Evolutionary conservation across 805 yeast genomes (phyloP).

Genomic region (Candida awuae): DNA sequence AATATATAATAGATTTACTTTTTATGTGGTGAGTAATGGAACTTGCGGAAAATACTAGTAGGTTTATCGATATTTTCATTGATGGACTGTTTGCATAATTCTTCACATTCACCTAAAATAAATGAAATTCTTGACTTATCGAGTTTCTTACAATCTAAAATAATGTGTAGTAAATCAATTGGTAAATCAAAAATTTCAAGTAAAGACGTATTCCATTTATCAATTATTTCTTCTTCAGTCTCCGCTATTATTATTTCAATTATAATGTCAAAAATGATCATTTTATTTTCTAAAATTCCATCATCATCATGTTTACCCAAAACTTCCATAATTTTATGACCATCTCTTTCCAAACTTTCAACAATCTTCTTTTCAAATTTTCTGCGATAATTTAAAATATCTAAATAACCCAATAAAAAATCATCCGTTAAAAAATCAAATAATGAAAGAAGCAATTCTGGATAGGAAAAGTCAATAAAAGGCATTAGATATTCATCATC

Average conservation of each 20-base stretch:
- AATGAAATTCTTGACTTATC: conserved; percentile 13
- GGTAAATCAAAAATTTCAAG: conserved; percentile 72
- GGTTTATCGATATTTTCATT: conserved; percentile 4
- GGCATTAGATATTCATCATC: conserved; percentile 24
- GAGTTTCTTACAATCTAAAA: conserved; percentile 40
- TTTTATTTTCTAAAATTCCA: conserved; percentile 16
- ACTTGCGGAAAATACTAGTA: conserved; percentile 8
- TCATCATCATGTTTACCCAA: conserved; percentile 38
- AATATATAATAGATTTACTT: conserved; percentile 1
- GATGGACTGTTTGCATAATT: conserved; percentile 8
- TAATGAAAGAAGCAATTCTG: conserved; percentile 25
- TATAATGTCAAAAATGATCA: conserved; percentile 54
- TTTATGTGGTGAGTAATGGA: conserved; percentile 8
- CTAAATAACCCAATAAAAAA: conserved; percentile 32
- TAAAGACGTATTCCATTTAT: conserved; percentile 38
- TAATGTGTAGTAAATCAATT: conserved; percentile 54
- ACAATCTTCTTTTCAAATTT: conserved; percentile 26
- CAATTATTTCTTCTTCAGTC: conserved; percentile 39
- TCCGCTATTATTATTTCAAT: conserved; percentile 46
- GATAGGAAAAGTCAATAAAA: conserved; percentile 23
- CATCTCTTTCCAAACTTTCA: conserved; percentile 53
- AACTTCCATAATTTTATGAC: conserved; percentile 44
- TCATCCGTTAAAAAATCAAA: conserved; percentile 30
- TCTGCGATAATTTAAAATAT: conserved; percentile 18
- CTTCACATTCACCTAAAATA: conserved; percentile 21